Evolutionary conservation across 2,329 filamentous ascomycete genomes (phyloP), one percentile per base, ranked within the genome.

Genomic region (Fusarium sp.): DNA sequence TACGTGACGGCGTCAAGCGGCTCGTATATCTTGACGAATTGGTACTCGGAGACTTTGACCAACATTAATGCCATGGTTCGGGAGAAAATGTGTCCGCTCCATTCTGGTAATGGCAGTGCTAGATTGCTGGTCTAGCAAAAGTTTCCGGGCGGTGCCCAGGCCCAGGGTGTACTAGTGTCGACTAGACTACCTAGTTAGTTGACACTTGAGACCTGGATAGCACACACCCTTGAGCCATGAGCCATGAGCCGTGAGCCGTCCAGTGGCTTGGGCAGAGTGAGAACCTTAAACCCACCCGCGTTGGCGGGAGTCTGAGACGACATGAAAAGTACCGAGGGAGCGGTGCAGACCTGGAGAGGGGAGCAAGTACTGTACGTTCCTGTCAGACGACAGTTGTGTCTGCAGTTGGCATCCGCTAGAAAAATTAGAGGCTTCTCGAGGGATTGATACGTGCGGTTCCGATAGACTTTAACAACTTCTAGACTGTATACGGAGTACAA

Each of bases 241-340:
- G 50, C 34, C 34, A 7, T 32, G 24, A 26, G 24, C 24, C 9
- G 24, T 6, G 24, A n/a, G 53, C 65, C 59, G 65, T 55, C 63
- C 66, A 61, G 64, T 72, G 69, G 69, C 67, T 72, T 64, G 59
- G 57, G 58, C 48, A 69, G 69, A 67, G 72, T 74, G 72, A 74
- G 72, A 74, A 74, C 72, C 72, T 74, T 74, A 74, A 67, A 72
- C 69, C 46, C 44, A 60, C 62, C 60, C 63, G 62, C 70, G 68
- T 64, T 54, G 47, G 58, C 57, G 65, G 65, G 28, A 28, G 26
- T 28, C 28, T 15, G 65, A 62, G 63, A 67, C 47, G 52, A 59
- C 40, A 58, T 46, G 58, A 64, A 47, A 36, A 34, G 52, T 66
- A 63, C 62, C 49, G 62, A 56, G 56, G 36, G 56, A 49, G 34